A percentile compares a stretch with the other conserved stretches of the same genome.
Evolutionary conservation across 306 rosid genomes (phyloP).

Genomic region (Lupinus albus): DNA sequence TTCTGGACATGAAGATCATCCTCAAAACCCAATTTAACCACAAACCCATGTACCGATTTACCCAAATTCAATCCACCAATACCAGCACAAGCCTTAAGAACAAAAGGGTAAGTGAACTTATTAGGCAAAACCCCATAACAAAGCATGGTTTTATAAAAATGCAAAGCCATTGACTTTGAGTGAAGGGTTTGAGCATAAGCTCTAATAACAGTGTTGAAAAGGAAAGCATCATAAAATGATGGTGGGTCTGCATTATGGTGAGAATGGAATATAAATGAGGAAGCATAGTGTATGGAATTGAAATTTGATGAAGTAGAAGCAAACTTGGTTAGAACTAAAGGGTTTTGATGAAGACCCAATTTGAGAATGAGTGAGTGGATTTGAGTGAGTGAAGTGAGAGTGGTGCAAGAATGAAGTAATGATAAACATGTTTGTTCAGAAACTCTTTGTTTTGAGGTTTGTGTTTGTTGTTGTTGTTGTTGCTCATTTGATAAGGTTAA

Average conservation of each 20-base stretch:
- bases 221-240: conserved; percentile 54
- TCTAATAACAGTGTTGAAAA: conserved; percentile 72
- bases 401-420: conserved; percentile 58
- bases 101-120: conserved; percentile 86
- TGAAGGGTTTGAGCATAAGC: conserved; percentile 68
- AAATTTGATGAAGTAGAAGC: conserved; percentile 63
- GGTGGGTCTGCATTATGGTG: conserved; percentile 16
- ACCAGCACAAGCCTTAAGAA: conserved; percentile 87
- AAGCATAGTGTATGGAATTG: conserved; percentile 59
- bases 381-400: conserved; percentile 52
- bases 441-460: conserved; percentile 45
- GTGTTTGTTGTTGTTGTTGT: conserved; percentile 37
- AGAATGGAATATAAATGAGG: conserved; percentile 59
- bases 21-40: conserved; percentile 68
- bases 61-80: conserved; percentile 58
- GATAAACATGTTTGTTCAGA: conserved; percentile 74
- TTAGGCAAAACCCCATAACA: conserved; percentile 62
- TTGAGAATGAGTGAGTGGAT: conserved; percentile 67
- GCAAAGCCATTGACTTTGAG: conserved; percentile 51
- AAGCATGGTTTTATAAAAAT: conserved; percentile 54
- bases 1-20: conserved; percentile 71
- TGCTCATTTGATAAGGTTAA: background rate
- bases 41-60: conserved; percentile 62
- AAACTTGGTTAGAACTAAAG: conserved; percentile 83
- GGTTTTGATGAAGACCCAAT: conserved; percentile 68